Percentiles rank a stretch among this genome's conserved stretches.
Evolutionary conservation across 1,284 basidiomycete species (phyloP).

Genomic region (Microbotryum lychnidis-dioicae): DNA sequence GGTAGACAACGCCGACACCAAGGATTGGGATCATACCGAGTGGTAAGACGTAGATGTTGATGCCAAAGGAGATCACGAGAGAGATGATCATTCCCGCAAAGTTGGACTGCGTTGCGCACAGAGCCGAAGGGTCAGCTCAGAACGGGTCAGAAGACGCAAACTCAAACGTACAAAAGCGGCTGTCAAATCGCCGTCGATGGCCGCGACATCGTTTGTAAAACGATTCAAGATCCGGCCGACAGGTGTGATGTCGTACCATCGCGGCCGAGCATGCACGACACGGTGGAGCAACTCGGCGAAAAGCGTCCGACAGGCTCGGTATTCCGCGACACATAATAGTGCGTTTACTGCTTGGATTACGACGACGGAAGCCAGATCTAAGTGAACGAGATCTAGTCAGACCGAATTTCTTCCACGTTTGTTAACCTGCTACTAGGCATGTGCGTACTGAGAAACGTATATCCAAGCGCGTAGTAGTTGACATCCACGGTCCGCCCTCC

Average conservation of each 20-base stretch:
- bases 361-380: too few species aligned
- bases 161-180: slow-evolving; percentile 30
- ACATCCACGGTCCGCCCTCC: slow-evolving; percentile 3
- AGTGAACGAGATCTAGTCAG: neutral
- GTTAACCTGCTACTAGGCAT: neutral
- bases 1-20: slow-evolving; percentile 28
- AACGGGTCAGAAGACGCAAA: neutral
- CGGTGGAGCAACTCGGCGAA: slow-evolving; percentile 33
- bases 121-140: neutral
- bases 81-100: slow-evolving; percentile 29
- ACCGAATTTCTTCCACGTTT: slow-evolving; percentile 11
- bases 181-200: slow-evolving; percentile 36
- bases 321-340: too few species aligned
- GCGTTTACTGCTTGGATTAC: too few species aligned
- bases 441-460: slow-evolving; percentile 12
- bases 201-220: slow-evolving; percentile 36
- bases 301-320: slow-evolving; percentile 11
- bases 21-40: slow-evolving; percentile 30
- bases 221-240: slow-evolving; percentile 36
- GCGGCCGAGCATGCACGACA: slow-evolving; percentile 34
- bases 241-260: slow-evolving; percentile 38
- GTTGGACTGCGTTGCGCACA: neutral
- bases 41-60: slow-evolving; percentile 36
- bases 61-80: slow-evolving; percentile 31
- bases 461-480: slow-evolving; percentile 11